A percentile compares a stretch with the other conserved stretches of the same genome.
Conservation (phyloP, 2,329 filamentous ascomycete genomes). For the Exophiala oligosperma region DNA sequence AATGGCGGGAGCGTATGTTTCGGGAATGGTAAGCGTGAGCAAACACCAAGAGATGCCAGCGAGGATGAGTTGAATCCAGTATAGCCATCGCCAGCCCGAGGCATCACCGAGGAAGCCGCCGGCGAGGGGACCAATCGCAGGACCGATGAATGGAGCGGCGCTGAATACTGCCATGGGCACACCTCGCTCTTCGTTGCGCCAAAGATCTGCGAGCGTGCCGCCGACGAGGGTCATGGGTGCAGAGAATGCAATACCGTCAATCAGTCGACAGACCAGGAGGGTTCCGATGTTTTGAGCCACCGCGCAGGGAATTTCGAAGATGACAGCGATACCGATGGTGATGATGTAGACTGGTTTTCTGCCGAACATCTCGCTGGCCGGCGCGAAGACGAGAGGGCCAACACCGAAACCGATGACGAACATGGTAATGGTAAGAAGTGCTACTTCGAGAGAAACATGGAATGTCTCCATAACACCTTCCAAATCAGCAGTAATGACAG, state of each 20-base stretch:
- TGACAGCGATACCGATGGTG: constrained; percentile 67
- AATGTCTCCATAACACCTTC: constrained; percentile 64
- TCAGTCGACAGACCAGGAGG: constrained; percentile 71
- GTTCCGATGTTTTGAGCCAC: constrained; percentile 74
- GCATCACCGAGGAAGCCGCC: constrained; percentile 75
- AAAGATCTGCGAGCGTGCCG: constrained; percentile 80
- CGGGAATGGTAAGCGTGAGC: constrained; percentile 85
- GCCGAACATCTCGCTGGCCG: constrained; percentile 73
- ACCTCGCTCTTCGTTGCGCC: constrained; percentile 78
- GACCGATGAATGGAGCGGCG: constrained; percentile 79
- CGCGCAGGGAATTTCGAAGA: constrained; percentile 80
- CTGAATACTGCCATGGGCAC: constrained; percentile 86
- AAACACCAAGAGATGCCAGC: constrained; percentile 68
- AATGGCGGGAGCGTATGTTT: constrained; percentile 82
- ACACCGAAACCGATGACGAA: constrained; percentile 83
- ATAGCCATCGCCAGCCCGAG: constrained; percentile 77
- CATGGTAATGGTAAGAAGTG: constrained; percentile 69
- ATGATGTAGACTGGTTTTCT: constrained; percentile 68
- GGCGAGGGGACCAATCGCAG: constrained; percentile 72
- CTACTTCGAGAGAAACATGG: constrained; percentile 68
- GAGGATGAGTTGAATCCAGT: constrained; percentile 83
- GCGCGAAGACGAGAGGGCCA: constrained; percentile 78
- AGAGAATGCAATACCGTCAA: constrained; percentile 81
- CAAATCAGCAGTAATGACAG: constrained; percentile 77
- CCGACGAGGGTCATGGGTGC: constrained; percentile 85